These are phyloP conservation scores for Auricularia cornea DNA, from an alignment of 768 basidiomycete species.

Conservation along the genomic window DNA sequence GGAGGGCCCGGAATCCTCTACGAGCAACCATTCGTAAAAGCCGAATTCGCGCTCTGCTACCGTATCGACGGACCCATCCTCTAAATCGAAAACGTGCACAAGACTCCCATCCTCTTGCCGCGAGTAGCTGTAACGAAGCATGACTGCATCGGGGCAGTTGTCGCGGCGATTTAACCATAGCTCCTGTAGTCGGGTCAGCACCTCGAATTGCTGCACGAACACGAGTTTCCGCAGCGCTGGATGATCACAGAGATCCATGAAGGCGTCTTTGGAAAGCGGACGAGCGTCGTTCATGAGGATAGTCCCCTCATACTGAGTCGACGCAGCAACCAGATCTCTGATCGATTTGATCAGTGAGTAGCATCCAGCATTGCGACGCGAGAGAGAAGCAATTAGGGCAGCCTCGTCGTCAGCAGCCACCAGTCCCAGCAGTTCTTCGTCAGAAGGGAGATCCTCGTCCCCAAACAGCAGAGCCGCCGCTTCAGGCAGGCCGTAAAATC, in stretches of 20 bases:
- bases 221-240: conserved; percentile 33
- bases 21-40: conserved; percentile 40
- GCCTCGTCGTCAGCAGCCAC: conserved; percentile 17
- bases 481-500: conserved; percentile 40
- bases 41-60: conserved; percentile 23
- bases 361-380: conserved; percentile 27
- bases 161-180: conserved; percentile 43
- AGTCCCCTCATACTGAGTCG: conserved; percentile 10
- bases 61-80: conserved; percentile 37
- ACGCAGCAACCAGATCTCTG: conserved; percentile 21
- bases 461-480: conserved; percentile 21
- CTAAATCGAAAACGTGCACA: conserved; percentile 32
- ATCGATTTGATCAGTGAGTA: conserved; percentile 28
- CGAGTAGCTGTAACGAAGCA: conserved; percentile 29
- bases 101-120: conserved; percentile 18
- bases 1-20: conserved; percentile 15
- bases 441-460: conserved; percentile 24
- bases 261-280: conserved; percentile 26
- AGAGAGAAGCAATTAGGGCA: conserved; percentile 21
- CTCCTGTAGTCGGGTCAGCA: conserved; percentile 36
- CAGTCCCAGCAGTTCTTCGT: conserved; percentile 31
- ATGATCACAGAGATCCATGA: conserved; percentile 38
- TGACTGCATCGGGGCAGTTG: conserved; percentile 40
- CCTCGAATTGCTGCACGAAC: conserved; percentile 35
- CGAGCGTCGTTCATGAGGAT: conserved; percentile 39